phyloP scores from a whole-genome alignment of 1,284 basidiomycete species.

The Puccinia horiana region DNA sequence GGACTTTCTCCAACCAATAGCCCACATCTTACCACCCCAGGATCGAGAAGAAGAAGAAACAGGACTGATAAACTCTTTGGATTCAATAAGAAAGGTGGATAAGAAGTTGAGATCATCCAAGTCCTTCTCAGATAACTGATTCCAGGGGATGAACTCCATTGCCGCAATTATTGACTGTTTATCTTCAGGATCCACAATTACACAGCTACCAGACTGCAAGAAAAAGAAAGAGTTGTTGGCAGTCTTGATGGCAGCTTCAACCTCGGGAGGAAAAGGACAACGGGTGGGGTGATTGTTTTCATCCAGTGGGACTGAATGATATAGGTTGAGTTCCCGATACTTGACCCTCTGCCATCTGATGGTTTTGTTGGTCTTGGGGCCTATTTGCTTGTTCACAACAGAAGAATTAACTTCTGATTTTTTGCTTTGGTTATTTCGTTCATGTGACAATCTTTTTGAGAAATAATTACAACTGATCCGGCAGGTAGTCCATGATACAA shows the following conservation, averaged over 20 bases:
- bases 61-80: neutral
- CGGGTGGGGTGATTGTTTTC: neutral
- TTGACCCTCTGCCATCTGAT: neutral
- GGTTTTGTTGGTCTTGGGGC: neutral
- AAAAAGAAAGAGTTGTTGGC: neutral
- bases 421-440: no score
- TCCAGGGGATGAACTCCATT: neutral
- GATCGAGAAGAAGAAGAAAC: neutral
- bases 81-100: neutral
- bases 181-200: neutral
- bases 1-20: neutral
- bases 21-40: constrained; percentile 5
- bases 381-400: no score
- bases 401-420: no score
- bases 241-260: neutral
- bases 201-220: neutral
- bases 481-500: no score
- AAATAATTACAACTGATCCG: no score
- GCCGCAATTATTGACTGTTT: neutral
- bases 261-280: neutral
- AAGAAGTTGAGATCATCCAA: neutral
- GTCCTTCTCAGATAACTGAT: neutral
- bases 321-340: neutral
- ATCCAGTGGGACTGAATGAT: neutral
- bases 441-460: no score